phyloP scores from a whole-genome alignment of 768 basidiomycete species.

The Fomitopsis pulvina region DNA sequence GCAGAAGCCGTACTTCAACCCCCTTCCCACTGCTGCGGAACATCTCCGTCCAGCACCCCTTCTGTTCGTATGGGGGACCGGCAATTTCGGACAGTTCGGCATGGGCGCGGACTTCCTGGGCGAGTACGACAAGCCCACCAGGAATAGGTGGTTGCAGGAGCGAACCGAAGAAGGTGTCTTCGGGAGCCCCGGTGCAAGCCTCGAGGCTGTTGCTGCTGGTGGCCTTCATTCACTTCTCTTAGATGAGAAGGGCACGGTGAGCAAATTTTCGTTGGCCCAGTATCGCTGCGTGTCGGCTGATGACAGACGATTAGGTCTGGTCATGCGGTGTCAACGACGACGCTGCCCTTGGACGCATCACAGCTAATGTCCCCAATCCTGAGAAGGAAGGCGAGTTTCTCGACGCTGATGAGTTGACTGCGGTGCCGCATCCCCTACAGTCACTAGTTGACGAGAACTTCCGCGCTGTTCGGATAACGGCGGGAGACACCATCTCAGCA shows the following conservation, averaged over 20 bases:
- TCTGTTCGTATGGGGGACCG: constrained; percentile 85
- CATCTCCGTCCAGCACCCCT: constrained; percentile 59
- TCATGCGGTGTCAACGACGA: constrained; percentile 86
- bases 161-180: constrained; percentile 67
- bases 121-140: constrained; percentile 71
- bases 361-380: constrained; percentile 52
- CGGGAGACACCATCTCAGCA: constrained; percentile 85
- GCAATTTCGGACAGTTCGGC: constrained; percentile 94
- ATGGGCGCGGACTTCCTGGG: constrained; percentile 70
- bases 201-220: constrained; percentile 75
- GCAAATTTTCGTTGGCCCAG: constrained; percentile 26
- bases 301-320: constrained; percentile 50
- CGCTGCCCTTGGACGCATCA: constrained; percentile 79
- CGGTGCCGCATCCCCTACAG: constrained; percentile 59
- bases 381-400: constrained; percentile 52
- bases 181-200: constrained; percentile 66
- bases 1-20: constrained; percentile 54
- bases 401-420: constrained; percentile 44
- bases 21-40: constrained; percentile 52
- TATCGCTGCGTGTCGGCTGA: not conserved
- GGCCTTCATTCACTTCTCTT: constrained; percentile 88
- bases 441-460: constrained; percentile 73
- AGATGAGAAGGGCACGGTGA: constrained; percentile 84
- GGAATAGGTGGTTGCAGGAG: constrained; percentile 71
- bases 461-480: constrained; percentile 74